Base-by-base conservation (phyloP, 495 filamentous ascomycete genomes). In the Pyronema domesticum region DNA sequence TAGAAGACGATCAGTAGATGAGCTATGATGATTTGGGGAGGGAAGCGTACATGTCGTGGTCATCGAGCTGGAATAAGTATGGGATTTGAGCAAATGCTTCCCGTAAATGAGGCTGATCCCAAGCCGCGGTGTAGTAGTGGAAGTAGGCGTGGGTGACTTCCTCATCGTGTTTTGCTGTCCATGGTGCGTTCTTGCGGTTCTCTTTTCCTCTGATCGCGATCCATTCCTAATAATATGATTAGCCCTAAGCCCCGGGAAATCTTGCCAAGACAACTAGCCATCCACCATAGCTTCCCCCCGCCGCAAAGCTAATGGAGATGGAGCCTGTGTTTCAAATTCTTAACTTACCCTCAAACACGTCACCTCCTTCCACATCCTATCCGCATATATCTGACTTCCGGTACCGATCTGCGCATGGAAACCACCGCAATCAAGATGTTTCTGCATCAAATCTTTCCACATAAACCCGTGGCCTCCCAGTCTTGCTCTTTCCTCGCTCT, bases 401-500 rank as follows among this genome's bases (percentile, higher is more conserved):
- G 95, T 72, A 18, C 87, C 89, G 7, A 98, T 72, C 62, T 98
- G 91, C 3, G 82, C 78, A 62, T 98, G 91, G 68, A 98, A 98
- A 8, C 91, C 91, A 51, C 87, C 87, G 61, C 86, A 93, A 60
- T 98, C 91, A 40, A 84, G 78, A 67, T 98, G 93, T 73, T 95
- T 96, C 68, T 94, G 89, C 68, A 98, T 77, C 34, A 98, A 86
- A 63, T 98, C 91, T 59, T 94, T 95, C 91, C 91, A 98, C 91
- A 98, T 94, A 65, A 85, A 87, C 0, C 87, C 85, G 7, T 88
- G 75, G 0, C 91, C 91, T 19, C 93, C 93, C 1, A 95, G 72
- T 46, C 81, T 82, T 51, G 80, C 74, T 14, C 88, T 79, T 64
- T 96, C 91, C 61, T 82, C 85, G 51, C 86, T 79, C 59, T 79